Base-by-base conservation (phyloP, 208 protist genomes). In the Leishmania amazonensis region DNA sequence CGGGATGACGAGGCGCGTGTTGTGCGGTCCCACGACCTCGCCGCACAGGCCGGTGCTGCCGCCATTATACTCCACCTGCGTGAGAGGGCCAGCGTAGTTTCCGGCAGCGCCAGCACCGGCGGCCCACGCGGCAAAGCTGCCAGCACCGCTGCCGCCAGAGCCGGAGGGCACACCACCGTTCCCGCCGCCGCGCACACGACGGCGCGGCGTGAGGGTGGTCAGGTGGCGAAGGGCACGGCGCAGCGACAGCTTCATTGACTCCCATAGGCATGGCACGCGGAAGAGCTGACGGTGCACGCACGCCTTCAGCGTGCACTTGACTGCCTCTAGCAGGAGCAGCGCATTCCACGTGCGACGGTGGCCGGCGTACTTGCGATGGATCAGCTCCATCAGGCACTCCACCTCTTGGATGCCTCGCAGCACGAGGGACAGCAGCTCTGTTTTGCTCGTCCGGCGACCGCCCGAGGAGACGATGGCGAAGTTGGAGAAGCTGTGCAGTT, bases 241-340 rank as follows among this genome's bases (percentile, higher is more conserved):
- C 40, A 91, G 80, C 35, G 79, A 89, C 75, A 82, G 42, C 79
- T 81, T 84, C 70, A 90, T 62, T 5, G 91, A 90, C 35, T 81
- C 81, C 87, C 88, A 95, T 49, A 96, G 83, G 87, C 88, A 96
- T 58, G 90, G 90, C 13, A 93, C 80, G 19, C 95, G 83, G 53
- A 95, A 93, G n/a, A 95, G 75, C 65, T 93, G 91, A 21, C 84
- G 83, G 83, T 95, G 91, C 42, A 94, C 88, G 35, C 89, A 87
- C 35, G 88, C 40, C 78, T 91, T 90, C 5, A 95, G 79, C 3
- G 86, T n/a, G 76, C 88, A 92, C 87, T 96, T 96, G 15, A 95
- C 67, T 1, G 81, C 73, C 77, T 96, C 84, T 7, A 96, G 85
- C 35, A 85, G 70, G n/a, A 95, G 79, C 70, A 95, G 76, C 38